Conservation (phyloP, 2,329 filamentous ascomycete genomes). For the Chaetomiaceae sp. region DNA sequence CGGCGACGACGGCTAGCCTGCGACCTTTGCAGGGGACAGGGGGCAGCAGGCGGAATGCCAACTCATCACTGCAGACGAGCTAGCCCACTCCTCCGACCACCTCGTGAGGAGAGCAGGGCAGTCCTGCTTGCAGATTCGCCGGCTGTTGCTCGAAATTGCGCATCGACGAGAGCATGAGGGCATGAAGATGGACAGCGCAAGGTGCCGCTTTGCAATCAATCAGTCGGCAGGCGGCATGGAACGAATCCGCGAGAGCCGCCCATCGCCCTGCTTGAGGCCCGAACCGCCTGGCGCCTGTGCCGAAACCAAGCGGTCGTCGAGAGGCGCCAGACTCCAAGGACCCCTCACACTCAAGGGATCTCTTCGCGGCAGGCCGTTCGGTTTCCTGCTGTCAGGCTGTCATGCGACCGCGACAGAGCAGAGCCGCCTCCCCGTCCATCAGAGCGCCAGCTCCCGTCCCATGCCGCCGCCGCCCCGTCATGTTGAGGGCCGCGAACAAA, state of each 20-base stretch:
- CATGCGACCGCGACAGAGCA: not conserved
- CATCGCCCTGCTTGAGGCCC: not conserved
- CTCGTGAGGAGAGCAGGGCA: slow-evolving; percentile 10
- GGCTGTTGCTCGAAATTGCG: slow-evolving; percentile 1
- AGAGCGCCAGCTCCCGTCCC: not conserved
- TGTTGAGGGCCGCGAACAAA: not conserved
- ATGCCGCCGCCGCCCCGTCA: not conserved
- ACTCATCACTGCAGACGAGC: slow-evolving; percentile 37
- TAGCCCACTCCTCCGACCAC: slow-evolving; percentile 22
- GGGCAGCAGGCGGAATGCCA: slow-evolving; percentile 37
- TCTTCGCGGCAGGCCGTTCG: not conserved
- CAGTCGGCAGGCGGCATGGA: not conserved
- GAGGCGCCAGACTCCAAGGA: slow-evolving; percentile 7
- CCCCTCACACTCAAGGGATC: not conserved
- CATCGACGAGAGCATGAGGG: not conserved
- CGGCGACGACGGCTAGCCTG: slow-evolving; percentile 31
- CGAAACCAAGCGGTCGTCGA: not conserved
- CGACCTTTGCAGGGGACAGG: slow-evolving; percentile 37
- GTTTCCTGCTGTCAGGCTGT: not conserved
- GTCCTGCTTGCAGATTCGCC: slow-evolving; percentile 17
- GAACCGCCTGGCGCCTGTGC: not conserved
- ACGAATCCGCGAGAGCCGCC: slow-evolving; percentile 4
- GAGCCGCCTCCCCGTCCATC: slow-evolving; percentile 1
- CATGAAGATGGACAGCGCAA: slow-evolving; percentile 2
- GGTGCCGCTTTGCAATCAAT: slow-evolving; percentile 3